These are phyloP conservation scores for Penicillium simplicissimum DNA, from an alignment of 495 filamentous ascomycete species.

Conservation along the genomic window DNA sequence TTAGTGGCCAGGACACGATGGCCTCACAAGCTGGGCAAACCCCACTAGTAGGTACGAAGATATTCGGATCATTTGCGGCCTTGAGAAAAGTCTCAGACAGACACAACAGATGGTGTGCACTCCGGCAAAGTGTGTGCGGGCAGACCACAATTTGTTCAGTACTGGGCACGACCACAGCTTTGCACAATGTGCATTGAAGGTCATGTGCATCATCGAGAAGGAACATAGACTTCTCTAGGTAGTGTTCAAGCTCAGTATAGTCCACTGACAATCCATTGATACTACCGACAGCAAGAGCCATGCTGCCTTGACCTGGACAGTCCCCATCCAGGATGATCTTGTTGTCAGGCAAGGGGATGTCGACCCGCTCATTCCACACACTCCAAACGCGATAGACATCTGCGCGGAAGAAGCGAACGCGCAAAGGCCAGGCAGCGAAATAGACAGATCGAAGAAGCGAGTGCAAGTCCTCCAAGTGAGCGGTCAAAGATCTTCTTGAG, in stretches of 20 bases:
- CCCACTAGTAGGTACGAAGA: conserved; percentile 67
- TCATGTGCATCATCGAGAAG: conserved; percentile 61
- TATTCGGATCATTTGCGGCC: conserved; percentile 37
- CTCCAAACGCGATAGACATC: conserved; percentile 72
- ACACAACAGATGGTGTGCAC: conserved; percentile 74
- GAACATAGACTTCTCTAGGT: conserved; percentile 70
- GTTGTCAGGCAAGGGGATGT: conserved; percentile 51
- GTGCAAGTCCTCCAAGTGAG: conserved; percentile 73
- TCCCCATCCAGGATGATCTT: conserved; percentile 56
- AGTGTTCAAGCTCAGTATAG: conserved; percentile 62
- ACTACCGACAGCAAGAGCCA: conserved; percentile 21
- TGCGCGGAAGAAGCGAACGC: conserved; percentile 72
- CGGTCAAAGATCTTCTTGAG: conserved; percentile 58
- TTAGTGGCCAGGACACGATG: conserved; percentile 66
- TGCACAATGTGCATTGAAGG: conserved; percentile 65
- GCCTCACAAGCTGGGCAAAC: conserved; percentile 70
- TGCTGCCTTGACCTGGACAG: conserved; percentile 16
- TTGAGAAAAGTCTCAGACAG: conserved; percentile 66
- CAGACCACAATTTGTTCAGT: conserved; percentile 67
- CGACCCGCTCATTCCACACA: conserved; percentile 53
- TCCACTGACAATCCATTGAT: conserved; percentile 63
- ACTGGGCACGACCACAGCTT: conserved; percentile 43
- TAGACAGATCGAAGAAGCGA: conserved; percentile 73
- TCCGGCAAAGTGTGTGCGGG: conserved; percentile 62
- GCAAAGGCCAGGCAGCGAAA: conserved; percentile 80